A percentile compares a stretch with the other conserved stretches of the same genome.
Conservation (phyloP, 2,329 filamentous ascomycete genomes). For the Sordariomycetes sp. region DNA sequence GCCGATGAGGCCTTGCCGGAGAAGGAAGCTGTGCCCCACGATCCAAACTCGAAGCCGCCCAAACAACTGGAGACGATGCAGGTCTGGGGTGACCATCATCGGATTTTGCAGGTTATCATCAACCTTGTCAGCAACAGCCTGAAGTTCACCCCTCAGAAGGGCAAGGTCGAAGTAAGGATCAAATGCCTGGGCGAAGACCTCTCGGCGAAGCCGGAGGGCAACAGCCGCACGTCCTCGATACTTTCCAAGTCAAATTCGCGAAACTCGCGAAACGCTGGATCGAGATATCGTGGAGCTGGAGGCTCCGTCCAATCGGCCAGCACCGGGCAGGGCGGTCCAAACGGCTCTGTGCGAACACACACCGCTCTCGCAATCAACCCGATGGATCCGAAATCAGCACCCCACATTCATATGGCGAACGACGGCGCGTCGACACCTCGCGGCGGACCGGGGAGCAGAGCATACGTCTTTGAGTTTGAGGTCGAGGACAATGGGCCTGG, state of each 20-base stretch:
- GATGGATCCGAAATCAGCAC: conserved; percentile 42
- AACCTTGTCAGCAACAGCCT: conserved; percentile 87
- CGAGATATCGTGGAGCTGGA: conserved; percentile 36
- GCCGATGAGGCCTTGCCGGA: conserved; percentile 37
- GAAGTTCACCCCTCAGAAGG: conserved; percentile 77
- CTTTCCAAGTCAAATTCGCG: conserved; percentile 42
- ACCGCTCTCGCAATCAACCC: conserved; percentile 56
- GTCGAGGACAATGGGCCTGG: conserved; percentile 84
- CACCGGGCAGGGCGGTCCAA: conserved; percentile 18
- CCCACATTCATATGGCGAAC: conserved; percentile 40
- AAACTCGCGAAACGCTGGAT: conserved; percentile 28
- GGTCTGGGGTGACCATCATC: conserved; percentile 85
- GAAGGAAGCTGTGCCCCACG: neutral
- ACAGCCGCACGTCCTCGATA: conserved; percentile 44
- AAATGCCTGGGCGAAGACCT: conserved; percentile 59
- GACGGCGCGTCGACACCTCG: conserved; percentile 53
- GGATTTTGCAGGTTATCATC: conserved; percentile 87
- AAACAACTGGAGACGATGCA: conserved; percentile 70
- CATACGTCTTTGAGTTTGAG: conserved; percentile 77
- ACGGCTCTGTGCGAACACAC: conserved; percentile 19
- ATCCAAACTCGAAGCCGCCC: conserved; percentile 7
- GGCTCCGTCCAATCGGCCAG: conserved; percentile 40
- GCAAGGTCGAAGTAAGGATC: conserved; percentile 68
- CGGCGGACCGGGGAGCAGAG: conserved; percentile 48
- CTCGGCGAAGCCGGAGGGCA: conserved; percentile 21